Evolutionary conservation across 1,284 basidiomycete genomes (phyloP), one percentile per base, ranked within the genome.

Genomic region (Cutaneotrichosporon mucoides): DNA sequence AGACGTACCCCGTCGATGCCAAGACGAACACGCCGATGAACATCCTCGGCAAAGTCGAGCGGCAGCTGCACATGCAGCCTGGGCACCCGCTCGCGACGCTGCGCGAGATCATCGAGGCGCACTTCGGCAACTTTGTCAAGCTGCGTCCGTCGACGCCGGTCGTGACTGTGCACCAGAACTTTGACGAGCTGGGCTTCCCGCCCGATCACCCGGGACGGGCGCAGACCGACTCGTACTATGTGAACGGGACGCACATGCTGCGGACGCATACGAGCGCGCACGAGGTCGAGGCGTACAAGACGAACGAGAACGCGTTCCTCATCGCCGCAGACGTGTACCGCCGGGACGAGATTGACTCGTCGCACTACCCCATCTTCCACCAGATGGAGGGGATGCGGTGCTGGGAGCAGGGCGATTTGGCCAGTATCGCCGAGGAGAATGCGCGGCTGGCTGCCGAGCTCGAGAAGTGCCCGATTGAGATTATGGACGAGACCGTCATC

Each of bases 291-390:
- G 86, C 88, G 6, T 99, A 97, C 77, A 79, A 83, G 45, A 79
- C 81, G 41, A 90, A 90, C 5, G 81, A 88, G 67, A 85, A 88
- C 41, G 82, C 83, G 55, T 99, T 94, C 90, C 82, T 99, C 38
- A 82, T 99, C 52, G 90, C 93, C 1, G 94, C 96, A n/a, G 96
- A 99, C 80, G 96, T 99, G 49, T 99, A 98, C 79, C 82, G 96
- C 46, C 86, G 96, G 66, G 96, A 99, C 84, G 96, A 99, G 79
- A 99, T 99, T 66, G 96, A 99, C 79, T 84, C 86, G 16, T 90
- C 88, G 9, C 96, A 99, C 77, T 98, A 98, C 77, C 96, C 96
- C 15, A 89, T 97, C 47, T 99, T 99, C 76, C 96, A 99, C 79
- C 96, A 99, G 79, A 92, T 97, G 81, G 96, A 99, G 77, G 96